A percentile compares a stretch with the other conserved stretches of the same genome.
Evolutionary conservation across 345 rosid species (phyloP).

Genomic region (Eucalyptus curtisii): DNA sequence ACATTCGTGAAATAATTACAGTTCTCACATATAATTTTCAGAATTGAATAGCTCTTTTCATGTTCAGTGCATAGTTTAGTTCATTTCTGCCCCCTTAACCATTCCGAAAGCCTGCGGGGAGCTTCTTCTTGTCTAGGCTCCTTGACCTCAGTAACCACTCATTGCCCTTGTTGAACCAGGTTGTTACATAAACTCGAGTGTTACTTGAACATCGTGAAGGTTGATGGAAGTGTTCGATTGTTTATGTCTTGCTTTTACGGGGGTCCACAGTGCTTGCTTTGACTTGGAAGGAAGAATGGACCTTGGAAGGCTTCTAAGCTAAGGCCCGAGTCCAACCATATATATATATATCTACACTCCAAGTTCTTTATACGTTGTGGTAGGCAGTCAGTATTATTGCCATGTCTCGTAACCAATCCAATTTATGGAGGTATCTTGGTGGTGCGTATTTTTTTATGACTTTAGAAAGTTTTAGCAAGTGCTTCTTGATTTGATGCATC

Average conservation of each 20-base stretch:
- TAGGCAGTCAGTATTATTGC: neutral
- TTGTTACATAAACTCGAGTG: neutral
- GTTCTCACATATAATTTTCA: neutral
- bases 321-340: neutral
- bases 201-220: neutral
- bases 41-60: neutral
- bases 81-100: neutral
- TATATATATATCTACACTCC: neutral
- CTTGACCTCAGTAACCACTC: no score
- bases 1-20: no score
- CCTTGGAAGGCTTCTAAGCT: conserved; percentile 27
- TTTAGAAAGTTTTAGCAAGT: neutral
- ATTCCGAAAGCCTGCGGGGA: fast-evolving
- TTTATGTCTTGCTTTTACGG: neutral
- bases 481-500: neutral
- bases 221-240: neutral
- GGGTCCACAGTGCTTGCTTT: conserved; percentile 17
- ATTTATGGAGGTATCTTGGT: neutral
- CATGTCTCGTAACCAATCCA: neutral
- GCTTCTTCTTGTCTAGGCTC: no score
- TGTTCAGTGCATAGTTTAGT: no score
- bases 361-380: neutral
- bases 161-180: no score
- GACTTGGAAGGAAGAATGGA: conserved; percentile 10
- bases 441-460: neutral